These are phyloP conservation scores for Paraurostyla sp. DNA, from an alignment of 73 alveolate species.

Conservation along the genomic window DNA sequence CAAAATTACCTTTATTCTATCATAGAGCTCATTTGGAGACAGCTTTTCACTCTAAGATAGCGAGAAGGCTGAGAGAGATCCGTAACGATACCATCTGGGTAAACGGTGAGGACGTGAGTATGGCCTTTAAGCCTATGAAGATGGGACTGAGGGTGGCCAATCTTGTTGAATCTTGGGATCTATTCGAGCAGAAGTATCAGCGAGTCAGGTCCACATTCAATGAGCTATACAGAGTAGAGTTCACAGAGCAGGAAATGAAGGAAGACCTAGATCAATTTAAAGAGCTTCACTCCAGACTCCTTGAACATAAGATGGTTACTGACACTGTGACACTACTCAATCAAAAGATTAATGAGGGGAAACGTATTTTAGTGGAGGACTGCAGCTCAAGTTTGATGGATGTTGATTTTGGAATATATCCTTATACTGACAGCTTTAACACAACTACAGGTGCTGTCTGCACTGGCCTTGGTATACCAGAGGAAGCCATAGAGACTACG, in stretches of 20 bases:
- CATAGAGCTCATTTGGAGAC: constrained; percentile 60
- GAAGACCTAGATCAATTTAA: constrained; percentile 41
- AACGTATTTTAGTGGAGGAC: constrained; percentile 50
- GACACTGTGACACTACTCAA: constrained; percentile 46
- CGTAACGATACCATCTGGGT: constrained; percentile 57
- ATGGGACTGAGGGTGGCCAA: constrained; percentile 61
- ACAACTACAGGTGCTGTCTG: constrained; percentile 64
- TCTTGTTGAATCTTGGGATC: constrained; percentile 14
- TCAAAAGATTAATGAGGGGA: constrained; percentile 46
- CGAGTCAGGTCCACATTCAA: not conserved
- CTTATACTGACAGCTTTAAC: constrained; percentile 50
- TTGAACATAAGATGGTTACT: constrained; percentile 4
- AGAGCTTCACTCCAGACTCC: not conserved
- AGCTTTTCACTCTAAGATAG: constrained; percentile 48
- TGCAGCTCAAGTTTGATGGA: constrained; percentile 41
- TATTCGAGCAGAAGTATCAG: constrained; percentile 21
- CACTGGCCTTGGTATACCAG: constrained; percentile 59
- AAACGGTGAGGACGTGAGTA: constrained; percentile 38
- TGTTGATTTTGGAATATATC: constrained; percentile 58
- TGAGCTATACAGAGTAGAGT: not conserved
- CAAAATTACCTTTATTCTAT: not conserved
- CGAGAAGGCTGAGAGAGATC: constrained; percentile 33
- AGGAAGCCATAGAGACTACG: constrained; percentile 59
- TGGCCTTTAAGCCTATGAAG: constrained; percentile 59
- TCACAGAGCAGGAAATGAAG: constrained; percentile 35